A percentile compares a stretch with the other conserved stretches of the same genome.
phyloP scores from a whole-genome alignment of 441 rosid genomes.

The Adansonia grandidieri region DNA sequence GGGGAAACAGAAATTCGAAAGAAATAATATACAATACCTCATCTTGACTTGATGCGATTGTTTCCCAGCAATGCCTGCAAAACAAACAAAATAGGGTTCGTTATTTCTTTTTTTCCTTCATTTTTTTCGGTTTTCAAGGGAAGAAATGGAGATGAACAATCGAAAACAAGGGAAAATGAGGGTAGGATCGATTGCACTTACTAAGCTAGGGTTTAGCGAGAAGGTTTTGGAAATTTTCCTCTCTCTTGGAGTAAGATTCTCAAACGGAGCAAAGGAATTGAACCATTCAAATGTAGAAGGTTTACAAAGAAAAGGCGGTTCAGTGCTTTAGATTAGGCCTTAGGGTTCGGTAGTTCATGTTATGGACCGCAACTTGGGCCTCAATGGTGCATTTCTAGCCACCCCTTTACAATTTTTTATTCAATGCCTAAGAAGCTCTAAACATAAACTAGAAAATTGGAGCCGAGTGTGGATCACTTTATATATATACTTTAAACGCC shows the following conservation, averaged over 20 bases:
- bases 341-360: background rate
- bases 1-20: background rate
- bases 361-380: background rate
- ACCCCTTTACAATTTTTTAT: background rate
- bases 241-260: background rate
- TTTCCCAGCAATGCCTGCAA: background rate
- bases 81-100: background rate
- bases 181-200: background rate
- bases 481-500: background rate
- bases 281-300: background rate
- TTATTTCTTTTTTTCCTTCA: too few species aligned
- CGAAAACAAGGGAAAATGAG: background rate
- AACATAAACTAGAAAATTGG: too few species aligned
- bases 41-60: background rate
- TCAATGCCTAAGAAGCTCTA: background rate
- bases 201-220: background rate
- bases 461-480: background rate
- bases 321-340: background rate
- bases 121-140: too few species aligned
- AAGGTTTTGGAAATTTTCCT: background rate
- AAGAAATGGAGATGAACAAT: background rate
- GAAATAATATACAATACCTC: background rate
- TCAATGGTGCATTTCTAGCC: background rate
- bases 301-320: background rate
- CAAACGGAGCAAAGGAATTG: background rate